phyloP scores from a whole-genome alignment of 768 basidiomycete species.

The Naganishia onofrii region DNA sequence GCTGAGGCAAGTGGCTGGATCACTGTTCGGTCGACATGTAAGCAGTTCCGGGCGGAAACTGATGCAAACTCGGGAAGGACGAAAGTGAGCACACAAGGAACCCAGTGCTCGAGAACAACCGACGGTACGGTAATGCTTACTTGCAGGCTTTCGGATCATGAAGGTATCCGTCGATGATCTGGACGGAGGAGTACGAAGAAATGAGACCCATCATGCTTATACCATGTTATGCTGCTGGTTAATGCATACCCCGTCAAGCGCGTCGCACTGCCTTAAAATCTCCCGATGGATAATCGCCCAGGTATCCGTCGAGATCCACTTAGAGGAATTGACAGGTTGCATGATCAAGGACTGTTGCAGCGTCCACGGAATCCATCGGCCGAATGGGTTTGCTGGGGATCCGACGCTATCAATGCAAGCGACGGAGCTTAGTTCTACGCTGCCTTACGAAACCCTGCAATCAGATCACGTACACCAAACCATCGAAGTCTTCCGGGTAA shows the following conservation, averaged over 20 bases:
- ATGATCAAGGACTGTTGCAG: constrained; percentile 5
- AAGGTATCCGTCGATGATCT: constrained; percentile 3
- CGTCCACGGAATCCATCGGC: constrained; percentile 9
- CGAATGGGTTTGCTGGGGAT: constrained; percentile 2
- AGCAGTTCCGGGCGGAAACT: constrained; percentile 2
- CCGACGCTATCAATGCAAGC: no score
- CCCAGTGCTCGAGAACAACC: no score
- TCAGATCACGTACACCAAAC: no score
- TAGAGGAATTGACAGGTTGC: constrained; percentile 9
- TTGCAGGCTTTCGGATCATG: constrained; percentile 9
- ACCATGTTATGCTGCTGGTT: neutral
- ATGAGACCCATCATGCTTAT: neutral
- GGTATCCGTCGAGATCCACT: neutral
- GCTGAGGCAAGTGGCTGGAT: neutral
- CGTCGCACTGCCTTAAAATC: constrained; percentile 6
- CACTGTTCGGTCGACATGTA: neutral
- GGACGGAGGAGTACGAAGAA: neutral
- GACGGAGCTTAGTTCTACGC: no score
- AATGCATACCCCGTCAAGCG: neutral
- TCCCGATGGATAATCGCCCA: constrained; percentile 1
- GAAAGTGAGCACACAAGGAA: no score
- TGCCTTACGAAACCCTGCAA: no score
- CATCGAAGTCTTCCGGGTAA: constrained; percentile 48
- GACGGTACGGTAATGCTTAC: no score
- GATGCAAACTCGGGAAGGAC: neutral